Base-by-base conservation (phyloP, 768 basidiomycete species). In the Mycena amicta region DNA sequence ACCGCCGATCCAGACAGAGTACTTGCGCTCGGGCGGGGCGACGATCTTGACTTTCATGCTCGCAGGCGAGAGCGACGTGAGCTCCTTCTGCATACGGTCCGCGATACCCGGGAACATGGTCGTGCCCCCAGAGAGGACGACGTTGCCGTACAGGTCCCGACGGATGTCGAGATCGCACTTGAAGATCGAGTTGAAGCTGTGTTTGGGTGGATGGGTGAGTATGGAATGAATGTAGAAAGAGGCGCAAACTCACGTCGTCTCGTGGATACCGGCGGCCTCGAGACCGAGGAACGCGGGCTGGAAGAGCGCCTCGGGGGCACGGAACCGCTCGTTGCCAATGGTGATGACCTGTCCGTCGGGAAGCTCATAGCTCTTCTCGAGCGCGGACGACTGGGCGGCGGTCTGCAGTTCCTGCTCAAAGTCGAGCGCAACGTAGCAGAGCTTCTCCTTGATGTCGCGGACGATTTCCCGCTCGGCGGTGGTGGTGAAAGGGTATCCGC, bases 51-150 rank as follows among this genome's bases (percentile, higher is more conserved):
- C 89, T 86, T 94, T 95, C 90, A 95, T 90, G 77, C 89, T 92
- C 57, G 90, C 83, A 26, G 94, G 93, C 55, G 90, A 83, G 65
- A 95, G 81, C 22, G 88, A 79, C 22, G 90, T 90, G 71, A 96
- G 80, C 78, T 96, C 93, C 82, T 93, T 94, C 75, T 93, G 90
- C 92, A 96, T 92, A 68, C 94, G 90, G 76, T 96, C 94, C 66
- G 93, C 86, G 68, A 96, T 95, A 80, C 93, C 94, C 66, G 91
- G 88, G 90, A 94, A 95, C 93, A 95, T 95, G 70, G 92, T 94
- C 61, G 91, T 92, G 71, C 93, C 93, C 70, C 93, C 93, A 54
- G 90, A 91, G 60, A 93, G 83, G 56, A 93, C 91, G 61, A 93
- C 85, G 77, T 93, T 93, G 63, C 89, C 89, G 75, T 86, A 88